Evolutionary conservation across 2,329 filamentous ascomycete genomes (phyloP).

Genomic region (Diaporthe amygdali): DNA sequence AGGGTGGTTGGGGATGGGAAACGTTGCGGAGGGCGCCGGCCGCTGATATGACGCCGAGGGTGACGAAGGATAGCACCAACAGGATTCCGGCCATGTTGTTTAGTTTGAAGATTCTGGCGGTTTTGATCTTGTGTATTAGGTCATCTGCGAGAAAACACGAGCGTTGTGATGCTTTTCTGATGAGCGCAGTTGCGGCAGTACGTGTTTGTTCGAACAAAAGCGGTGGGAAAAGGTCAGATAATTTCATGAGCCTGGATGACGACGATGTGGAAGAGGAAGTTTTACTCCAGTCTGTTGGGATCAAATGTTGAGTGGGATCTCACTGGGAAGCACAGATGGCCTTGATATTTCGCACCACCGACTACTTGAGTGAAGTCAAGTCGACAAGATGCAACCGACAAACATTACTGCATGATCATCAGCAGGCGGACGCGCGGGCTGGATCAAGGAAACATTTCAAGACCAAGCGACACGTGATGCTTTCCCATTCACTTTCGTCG

Average conservation of each 20-base stretch:
- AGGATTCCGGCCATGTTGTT: not conserved
- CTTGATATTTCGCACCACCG: no score
- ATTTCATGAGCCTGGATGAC: not conserved
- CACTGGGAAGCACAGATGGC: not conserved
- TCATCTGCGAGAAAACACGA: not conserved
- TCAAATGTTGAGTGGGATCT: no score
- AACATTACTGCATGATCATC: not conserved
- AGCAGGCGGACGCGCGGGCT: no score
- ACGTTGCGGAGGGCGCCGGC: not conserved
- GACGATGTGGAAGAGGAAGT: not conserved
- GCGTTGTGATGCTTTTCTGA: not conserved
- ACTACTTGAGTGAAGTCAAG: not conserved
- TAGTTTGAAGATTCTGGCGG: not conserved
- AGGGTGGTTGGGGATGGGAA: not conserved
- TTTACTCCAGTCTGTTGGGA: no score
- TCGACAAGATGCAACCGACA: not conserved
- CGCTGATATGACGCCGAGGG: not conserved
- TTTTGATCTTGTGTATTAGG: not conserved
- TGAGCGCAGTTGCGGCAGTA: not conserved
- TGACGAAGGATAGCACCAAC: not conserved
- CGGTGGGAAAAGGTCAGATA: not conserved
- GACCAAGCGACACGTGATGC: no score
- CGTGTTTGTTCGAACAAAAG: no score
- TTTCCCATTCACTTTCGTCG: no score
- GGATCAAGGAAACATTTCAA: no score